Evolutionary conservation across 1,284 basidiomycete species (phyloP).

Genomic region (Vanrija sp.): DNA sequence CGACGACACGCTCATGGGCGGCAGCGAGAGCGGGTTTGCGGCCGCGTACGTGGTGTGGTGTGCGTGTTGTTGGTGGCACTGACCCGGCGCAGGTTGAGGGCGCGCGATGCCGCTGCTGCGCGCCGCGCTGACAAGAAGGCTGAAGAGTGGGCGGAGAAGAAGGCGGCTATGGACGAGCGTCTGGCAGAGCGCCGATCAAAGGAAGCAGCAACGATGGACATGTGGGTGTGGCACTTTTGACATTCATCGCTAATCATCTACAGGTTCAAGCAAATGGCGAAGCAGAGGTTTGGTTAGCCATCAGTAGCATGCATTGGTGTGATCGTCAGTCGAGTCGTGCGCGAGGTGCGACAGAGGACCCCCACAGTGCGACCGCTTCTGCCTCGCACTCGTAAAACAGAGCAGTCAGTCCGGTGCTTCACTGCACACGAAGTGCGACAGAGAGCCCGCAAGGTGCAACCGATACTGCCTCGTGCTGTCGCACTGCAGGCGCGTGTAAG

Average conservation of each 20-base stretch:
- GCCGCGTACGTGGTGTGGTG: slow-evolving; percentile 48
- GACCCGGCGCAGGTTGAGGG: slow-evolving; percentile 25
- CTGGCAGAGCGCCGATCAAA: slow-evolving; percentile 39
- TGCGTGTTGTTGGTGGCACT: not conserved
- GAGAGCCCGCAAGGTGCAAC: too few relatives aligned
- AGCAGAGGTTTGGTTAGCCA: slow-evolving; percentile 33
- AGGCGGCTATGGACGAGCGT: slow-evolving; percentile 39
- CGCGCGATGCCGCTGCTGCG: slow-evolving; percentile 34
- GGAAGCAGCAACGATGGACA: slow-evolving; percentile 47
- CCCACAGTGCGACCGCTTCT: too few relatives aligned
- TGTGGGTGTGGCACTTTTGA: slow-evolving; percentile 28
- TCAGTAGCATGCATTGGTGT: not conserved
- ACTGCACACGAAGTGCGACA: too few relatives aligned
- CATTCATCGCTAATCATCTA: not conserved
- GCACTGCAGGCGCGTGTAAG: too few relatives aligned
- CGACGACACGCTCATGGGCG: slow-evolving; percentile 45
- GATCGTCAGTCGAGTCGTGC: too few relatives aligned
- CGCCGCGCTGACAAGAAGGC: slow-evolving; percentile 37
- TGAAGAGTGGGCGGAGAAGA: slow-evolving; percentile 25
- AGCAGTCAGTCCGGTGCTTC: too few relatives aligned
- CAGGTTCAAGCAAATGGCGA: slow-evolving; percentile 43
- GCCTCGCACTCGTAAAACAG: too few relatives aligned
- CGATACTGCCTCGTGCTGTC: too few relatives aligned
- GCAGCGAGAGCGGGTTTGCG: slow-evolving; percentile 32
- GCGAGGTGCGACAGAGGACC: too few relatives aligned